A percentile compares a stretch with the other conserved stretches of the same genome.
Evolutionary conservation across 257 asterid species (phyloP).

Genomic region (Salvia splendens): DNA sequence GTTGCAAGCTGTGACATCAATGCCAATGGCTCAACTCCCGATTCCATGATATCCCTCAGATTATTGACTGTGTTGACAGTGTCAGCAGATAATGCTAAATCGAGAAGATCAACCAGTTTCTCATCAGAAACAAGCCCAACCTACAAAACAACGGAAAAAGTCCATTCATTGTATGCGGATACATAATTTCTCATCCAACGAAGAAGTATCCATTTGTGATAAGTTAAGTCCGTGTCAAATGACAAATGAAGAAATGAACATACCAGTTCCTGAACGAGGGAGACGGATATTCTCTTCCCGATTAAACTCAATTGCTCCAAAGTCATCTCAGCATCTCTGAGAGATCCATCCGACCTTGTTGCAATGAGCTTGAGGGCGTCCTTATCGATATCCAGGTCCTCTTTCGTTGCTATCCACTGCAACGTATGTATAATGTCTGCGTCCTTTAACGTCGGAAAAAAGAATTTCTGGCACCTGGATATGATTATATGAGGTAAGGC

Average conservation of each 20-base stretch:
- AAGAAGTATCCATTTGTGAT: constrained; percentile 9
- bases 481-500: constrained; percentile 84
- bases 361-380: constrained; percentile 95
- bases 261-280: constrained; percentile 91
- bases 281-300: constrained; percentile 82
- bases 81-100: constrained; percentile 94
- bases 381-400: constrained; percentile 81
- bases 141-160: constrained; percentile 42
- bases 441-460: constrained; percentile 91
- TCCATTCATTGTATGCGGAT: constrained; percentile 5
- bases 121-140: constrained; percentile 95
- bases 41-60: constrained; percentile 88
- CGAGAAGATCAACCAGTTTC: constrained; percentile 89
- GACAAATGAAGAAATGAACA: constrained; percentile 3
- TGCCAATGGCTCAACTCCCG: constrained; percentile 95
- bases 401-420: constrained; percentile 88
- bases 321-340: constrained; percentile 98
- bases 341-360: constrained; percentile 90
- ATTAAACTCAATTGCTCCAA: constrained; percentile 91
- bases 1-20: constrained; percentile 98
- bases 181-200: constrained; percentile 73
- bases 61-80: constrained; percentile 93
- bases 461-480: constrained; percentile 97
- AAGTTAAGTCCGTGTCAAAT: neutral
- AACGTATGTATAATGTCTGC: constrained; percentile 83